Base-by-base conservation (phyloP, 2,329 filamentous ascomycete genomes). In the Aurifilum marmelostoma region DNA sequence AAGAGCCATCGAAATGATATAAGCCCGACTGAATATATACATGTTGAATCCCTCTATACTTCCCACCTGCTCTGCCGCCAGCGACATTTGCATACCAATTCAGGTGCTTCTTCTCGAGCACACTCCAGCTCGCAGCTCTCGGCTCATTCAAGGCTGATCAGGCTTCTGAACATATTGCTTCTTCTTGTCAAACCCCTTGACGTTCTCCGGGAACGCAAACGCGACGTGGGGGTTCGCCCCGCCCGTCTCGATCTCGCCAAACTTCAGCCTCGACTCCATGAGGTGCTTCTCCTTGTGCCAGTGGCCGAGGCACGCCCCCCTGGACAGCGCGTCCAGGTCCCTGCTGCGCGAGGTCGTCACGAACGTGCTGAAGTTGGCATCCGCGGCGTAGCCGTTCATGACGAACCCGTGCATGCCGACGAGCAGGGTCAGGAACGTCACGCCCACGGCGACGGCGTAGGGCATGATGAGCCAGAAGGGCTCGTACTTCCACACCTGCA, bases 401-500 rank as follows among this genome's bases (percentile, higher is more conserved):
- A 65, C 37, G 64, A 72, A 66, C 29, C 68, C 50, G 37, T 69
- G 67, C 8, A 65, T 63, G 14, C 71, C 71, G 27, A 72, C 58
- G 27, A 58, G 54, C 18, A 72, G 34, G 27, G 67, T 65, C 4
- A 60, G 61, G 21, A 70, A 32, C 3, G 71, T 69, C 5, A 71
- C 32, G 12, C 64, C 62, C 6, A 72, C 71, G 60, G 69, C 71
- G 8, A 71, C 24, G n/a, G 47, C 50, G 59, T 72, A 71, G 6
- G 71, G 70, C 34, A 71, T 34, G 32, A 67, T 67, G n/a, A 72
- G 67, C 69, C 67, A 71, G 39, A 69, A 69, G 1, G 71, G 69
- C 41, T 62, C 61, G 52, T 72, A 72, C n/a, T 67, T 67, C 71
- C 71, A 72, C 18, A 72, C 69, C n/a, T 68, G 61, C 27, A 70